Evolutionary conservation across 75 land plant genomes (phyloP), one percentile per base, ranked within the genome.

Genomic region (Larix kaempferi): DNA sequence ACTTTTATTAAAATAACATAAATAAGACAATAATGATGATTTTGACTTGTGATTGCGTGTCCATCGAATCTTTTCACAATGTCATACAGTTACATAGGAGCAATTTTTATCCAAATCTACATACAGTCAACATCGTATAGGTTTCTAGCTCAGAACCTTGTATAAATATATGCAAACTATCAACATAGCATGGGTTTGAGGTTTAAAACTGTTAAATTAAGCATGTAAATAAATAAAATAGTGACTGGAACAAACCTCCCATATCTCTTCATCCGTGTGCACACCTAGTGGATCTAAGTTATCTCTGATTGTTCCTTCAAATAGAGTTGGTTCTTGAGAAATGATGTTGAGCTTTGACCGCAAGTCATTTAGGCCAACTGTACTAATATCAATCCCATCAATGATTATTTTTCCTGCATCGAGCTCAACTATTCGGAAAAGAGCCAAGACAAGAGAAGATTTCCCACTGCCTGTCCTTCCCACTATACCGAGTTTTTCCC

Each of bases 401-500:
- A 96, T 88, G 2, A 87, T 73, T 71, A 94, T 92, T 57, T 41
- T 82, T 44, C 99, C 99, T 10, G 82, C 85, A 12, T 66, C 72
- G 27, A 98, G 98, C 57, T 96, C 99, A 0, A 96, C 91, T 25
- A 94, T 80, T 5, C 99, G 89, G 72, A 96, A 94, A 35, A 96
- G 58, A 11, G 98, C 91, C 73, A 86, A 83, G 11, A 96, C 86
- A 0, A 96, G 73, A 17, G 99, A 94, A 12, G 99, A 85, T 78
- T 96, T 95, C 1, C 99, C 98, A 76, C 94, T 94, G 64, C 99
- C 98, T 5, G 99, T 96, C 49, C 98, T 87, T 33, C 98, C 98
- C 25, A 96, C 99, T 44, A 96, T 88, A 74, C 99, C 98, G 4
- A 94, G 86, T 78, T 84, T 89, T 33, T 86, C 78, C 49, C 95